phyloP scores from a whole-genome alignment of 805 yeast genomes.

The Millerozyma acaciae region DNA sequence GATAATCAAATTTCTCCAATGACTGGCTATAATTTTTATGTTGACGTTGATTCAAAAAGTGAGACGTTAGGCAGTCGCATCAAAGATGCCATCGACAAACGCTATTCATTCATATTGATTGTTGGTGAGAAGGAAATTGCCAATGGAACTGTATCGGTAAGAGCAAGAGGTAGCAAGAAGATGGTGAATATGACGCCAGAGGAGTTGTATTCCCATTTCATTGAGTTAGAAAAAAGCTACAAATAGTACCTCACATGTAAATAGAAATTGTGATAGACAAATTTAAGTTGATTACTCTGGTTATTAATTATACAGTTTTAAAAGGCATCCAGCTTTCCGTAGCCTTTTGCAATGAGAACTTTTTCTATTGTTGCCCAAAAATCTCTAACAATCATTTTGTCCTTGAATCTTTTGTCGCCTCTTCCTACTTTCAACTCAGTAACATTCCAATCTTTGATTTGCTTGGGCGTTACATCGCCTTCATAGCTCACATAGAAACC shows the following conservation, averaged over 20 bases:
- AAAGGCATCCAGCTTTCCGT: constrained; percentile 20
- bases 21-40: constrained; percentile 58
- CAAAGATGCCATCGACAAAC: constrained; percentile 69
- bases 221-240: constrained; percentile 51
- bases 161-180: constrained; percentile 51
- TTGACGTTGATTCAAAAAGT: constrained; percentile 69
- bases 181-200: constrained; percentile 42
- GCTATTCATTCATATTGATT: constrained; percentile 76
- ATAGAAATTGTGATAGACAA: constrained; percentile 3
- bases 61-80: constrained; percentile 81
- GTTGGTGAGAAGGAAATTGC: constrained; percentile 83
- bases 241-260: constrained; percentile 16
- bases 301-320: neutral
- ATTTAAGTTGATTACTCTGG: constrained; percentile 1
- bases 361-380: constrained; percentile 85
- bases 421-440: constrained; percentile 74
- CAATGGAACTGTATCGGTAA: constrained; percentile 55
- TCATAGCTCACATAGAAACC: constrained; percentile 77
- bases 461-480: constrained; percentile 76
- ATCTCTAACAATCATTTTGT: constrained; percentile 77
- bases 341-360: constrained; percentile 65
- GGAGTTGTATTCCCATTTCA: constrained; percentile 52
- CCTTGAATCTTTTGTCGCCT: constrained; percentile 73
- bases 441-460: constrained; percentile 85
- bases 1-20: constrained; percentile 48